Evolutionary conservation across 2,329 filamentous ascomycete species (phyloP).

Genomic region (Hypoxylon sp.): DNA sequence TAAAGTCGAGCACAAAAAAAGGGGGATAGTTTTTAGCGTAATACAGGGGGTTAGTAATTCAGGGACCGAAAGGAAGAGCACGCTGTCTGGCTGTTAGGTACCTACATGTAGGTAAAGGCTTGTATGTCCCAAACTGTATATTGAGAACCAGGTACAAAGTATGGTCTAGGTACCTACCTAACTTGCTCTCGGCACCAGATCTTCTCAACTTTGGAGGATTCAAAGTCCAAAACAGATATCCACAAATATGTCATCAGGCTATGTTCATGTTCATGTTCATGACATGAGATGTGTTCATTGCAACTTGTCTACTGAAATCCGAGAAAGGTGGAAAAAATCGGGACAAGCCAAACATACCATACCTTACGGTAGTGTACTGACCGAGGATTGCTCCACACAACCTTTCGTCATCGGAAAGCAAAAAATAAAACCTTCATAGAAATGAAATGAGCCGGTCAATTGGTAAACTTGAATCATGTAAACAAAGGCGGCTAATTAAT

Average conservation of each 20-base stretch:
- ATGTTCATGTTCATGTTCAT: neutral
- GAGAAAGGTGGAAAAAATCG: neutral
- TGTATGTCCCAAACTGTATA: constrained; percentile 20
- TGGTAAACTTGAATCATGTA: neutral
- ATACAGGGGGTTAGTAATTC: constrained; percentile 27
- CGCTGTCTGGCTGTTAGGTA: no score
- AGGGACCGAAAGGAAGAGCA: constrained; percentile 29
- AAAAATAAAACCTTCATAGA: constrained; percentile 8
- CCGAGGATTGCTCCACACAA: neutral
- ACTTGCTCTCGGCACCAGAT: neutral
- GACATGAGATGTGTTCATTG: neutral
- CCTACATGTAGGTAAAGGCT: no score
- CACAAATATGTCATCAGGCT: neutral
- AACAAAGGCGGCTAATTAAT: neutral
- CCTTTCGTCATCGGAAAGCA: neutral
- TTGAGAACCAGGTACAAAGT: constrained; percentile 11
- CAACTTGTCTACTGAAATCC: neutral
- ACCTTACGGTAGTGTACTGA: no score
- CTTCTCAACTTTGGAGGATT: constrained; percentile 23
- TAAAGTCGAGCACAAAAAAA: constrained; percentile 26
- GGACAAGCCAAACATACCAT: neutral
- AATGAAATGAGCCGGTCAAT: constrained; percentile 5
- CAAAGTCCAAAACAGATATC: constrained; percentile 3
- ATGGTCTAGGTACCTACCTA: constrained; percentile 3
- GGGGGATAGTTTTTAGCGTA: constrained; percentile 13